Conservation (phyloP, 2,329 filamentous ascomycete genomes). For the Setomelanomma holmii region DNA sequence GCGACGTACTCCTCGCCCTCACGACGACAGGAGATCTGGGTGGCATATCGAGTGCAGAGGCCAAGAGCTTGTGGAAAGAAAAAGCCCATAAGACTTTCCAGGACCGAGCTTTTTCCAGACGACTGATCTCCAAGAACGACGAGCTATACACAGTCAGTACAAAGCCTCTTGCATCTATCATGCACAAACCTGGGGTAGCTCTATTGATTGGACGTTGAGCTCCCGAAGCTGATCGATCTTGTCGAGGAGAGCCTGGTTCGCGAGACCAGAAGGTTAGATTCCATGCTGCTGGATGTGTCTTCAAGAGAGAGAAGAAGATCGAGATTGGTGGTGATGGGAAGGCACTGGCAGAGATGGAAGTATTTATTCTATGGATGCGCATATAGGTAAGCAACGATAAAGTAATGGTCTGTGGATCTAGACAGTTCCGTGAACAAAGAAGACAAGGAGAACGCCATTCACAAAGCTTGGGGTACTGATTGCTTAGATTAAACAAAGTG, state of each 20-base stretch:
- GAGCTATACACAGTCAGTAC: conserved; percentile 3
- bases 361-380: no score
- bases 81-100: conserved; percentile 44
- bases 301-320: no score
- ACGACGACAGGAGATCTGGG: conserved; percentile 62
- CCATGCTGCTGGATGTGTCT: no score
- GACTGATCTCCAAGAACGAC: conserved; percentile 49
- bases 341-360: no score
- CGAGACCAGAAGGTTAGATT: no score
- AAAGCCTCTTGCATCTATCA: not conserved
- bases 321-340: no score
- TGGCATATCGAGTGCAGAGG: conserved; percentile 66
- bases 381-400: no score
- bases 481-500: no score
- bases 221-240: conserved; percentile 28
- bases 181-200: conserved; percentile 30
- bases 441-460: no score
- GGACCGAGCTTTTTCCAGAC: conserved; percentile 45
- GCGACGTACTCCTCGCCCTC: conserved; percentile 48
- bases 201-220: conserved; percentile 39
- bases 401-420: no score
- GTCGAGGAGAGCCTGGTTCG: conserved; percentile 21
- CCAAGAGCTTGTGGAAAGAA: conserved; percentile 50
- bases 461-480: no score
- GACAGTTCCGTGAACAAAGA: no score